Base-by-base conservation (phyloP, 2,329 filamentous ascomycete genomes). In the Aspergillus hiratsukae region DNA sequence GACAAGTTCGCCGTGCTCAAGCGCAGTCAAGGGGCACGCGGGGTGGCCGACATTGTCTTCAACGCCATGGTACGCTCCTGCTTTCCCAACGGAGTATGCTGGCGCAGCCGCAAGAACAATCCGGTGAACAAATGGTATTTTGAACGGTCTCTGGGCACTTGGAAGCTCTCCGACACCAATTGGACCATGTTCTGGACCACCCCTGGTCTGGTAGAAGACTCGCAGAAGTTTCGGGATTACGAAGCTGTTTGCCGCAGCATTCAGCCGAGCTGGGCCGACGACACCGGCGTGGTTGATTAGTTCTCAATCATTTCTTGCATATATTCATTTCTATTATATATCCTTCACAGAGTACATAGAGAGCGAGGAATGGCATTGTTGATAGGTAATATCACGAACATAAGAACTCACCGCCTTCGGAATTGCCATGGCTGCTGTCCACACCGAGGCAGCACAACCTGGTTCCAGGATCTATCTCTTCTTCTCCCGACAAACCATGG, bases 131-230 rank as follows among this genome's bases (percentile, higher is more conserved):
- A 97, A 71, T 99, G 94, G 94, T 99, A 99, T 72, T 97, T 97
- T 75, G 94, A 99, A 75, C 82, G 94, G 49, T 90, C 90, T 2
- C 78, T 83, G 49, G 94, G 94, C 0, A 92, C 87, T 2, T 89
- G 87, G 81, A 94, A 95, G 75, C 76, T 99, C 40, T 80, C 83
- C 0, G 85, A 83, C n/a, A 89, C 84, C 48, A 87, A 92, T 64
- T 99, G 94, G 94, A 91, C 91, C 3, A 97, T 97, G 91, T 99
- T 99, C 69, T 99, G 94, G 92, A 99, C 94, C 1, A 94, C 89
- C 0, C 83, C 84, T 49, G 79, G 87, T 55, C 76, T 84, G 46
- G 76, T 83, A 49, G 80, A 79, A 53, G 70, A 82, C 57, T 75
- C 79, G 37, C 74, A 78, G 58, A 79, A 75, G 49, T 83, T 90